Conservation (phyloP, 2,329 filamentous ascomycete species). For the Nemania serpens region DNA sequence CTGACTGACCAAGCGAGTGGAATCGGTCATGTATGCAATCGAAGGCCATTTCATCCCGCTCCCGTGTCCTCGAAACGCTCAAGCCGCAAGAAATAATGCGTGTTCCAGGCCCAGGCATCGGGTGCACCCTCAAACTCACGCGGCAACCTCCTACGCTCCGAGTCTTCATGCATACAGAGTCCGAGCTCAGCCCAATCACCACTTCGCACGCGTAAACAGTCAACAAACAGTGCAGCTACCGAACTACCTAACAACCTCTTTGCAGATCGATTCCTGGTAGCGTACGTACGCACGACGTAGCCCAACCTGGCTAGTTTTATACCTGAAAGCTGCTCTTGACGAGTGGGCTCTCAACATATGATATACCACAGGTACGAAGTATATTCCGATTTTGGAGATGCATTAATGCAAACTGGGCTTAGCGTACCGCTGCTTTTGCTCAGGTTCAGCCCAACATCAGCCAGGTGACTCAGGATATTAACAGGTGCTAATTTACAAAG, state of each 20-base stretch:
- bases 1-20: neutral
- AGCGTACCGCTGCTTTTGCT: neutral
- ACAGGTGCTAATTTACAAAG: too few relatives aligned
- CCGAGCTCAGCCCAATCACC: constrained; percentile 18
- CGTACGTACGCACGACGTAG: constrained; percentile 1
- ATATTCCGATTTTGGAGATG: too few relatives aligned
- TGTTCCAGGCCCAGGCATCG: constrained; percentile 2
- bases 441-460: neutral
- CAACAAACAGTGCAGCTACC: constrained; percentile 18
- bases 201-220: constrained; percentile 26
- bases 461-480: too few relatives aligned
- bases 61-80: constrained; percentile 15
- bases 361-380: too few relatives aligned
- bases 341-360: neutral
- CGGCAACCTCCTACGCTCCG: constrained; percentile 18
- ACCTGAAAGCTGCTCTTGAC: neutral
- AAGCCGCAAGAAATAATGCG: constrained; percentile 22
- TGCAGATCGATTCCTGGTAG: constrained; percentile 1
- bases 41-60: neutral
- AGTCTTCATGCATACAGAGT: constrained; percentile 13
- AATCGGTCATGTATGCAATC: constrained; percentile 4
- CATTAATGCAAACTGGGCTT: too few relatives aligned
- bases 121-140: constrained; percentile 19
- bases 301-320: neutral
- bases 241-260: neutral